Base-by-base conservation (phyloP, 2,329 filamentous ascomycete species). In the Fusarium sp. region DNA sequence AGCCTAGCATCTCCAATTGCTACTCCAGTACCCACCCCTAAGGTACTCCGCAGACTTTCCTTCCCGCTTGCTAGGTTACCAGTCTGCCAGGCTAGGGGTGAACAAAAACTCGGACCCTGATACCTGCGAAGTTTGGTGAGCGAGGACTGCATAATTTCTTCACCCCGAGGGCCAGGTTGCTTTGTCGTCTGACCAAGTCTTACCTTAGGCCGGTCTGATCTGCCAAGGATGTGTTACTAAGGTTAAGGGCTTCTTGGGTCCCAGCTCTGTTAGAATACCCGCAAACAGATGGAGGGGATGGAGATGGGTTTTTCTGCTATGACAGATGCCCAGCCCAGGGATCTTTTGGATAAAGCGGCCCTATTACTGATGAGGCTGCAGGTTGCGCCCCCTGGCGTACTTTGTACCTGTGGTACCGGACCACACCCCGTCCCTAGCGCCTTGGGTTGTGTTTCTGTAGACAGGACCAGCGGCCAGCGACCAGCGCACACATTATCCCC, bases 241-340 rank as follows among this genome's bases (percentile, higher is more conserved):
- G 50, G 65, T 62, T 54, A 42, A 65, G 51, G 55, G 59, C 68
- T 34, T 34, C 59, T 60, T 42, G 42, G 46, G 28, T 48, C 58
- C n/a, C 38, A 26, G 38, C 45, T 58, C 32, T 28, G 10, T 23
- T 11, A 67, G 48, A 43, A 26, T 61, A 55, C 43, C 56, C 38
- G 56, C 48, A 55, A 51, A 40, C 42, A 54, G 36, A 62, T 61
- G 58, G 26, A 64, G 45, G 53, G 53, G 58, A 19, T 36, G 17
- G 50, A 57, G 30, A 50, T 59, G 34, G 20, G 44, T 40, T 61
- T 44, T 21, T 23, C 20, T 26, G 50, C 65, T 48, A 63, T 67
- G 66, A 69, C 66, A 69, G 65, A 69, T 69, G 65, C 65, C 55
- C 59, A 67, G 64, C 40, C 50, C 43, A 61, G 65, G 65, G 65